Percentiles rank a stretch among this genome's conserved stretches.
These are phyloP conservation scores for Bolboschoenoplectus hybrid DNA, from an alignment of 202 grass and related monocot genomes.

Conservation along the genomic window DNA sequence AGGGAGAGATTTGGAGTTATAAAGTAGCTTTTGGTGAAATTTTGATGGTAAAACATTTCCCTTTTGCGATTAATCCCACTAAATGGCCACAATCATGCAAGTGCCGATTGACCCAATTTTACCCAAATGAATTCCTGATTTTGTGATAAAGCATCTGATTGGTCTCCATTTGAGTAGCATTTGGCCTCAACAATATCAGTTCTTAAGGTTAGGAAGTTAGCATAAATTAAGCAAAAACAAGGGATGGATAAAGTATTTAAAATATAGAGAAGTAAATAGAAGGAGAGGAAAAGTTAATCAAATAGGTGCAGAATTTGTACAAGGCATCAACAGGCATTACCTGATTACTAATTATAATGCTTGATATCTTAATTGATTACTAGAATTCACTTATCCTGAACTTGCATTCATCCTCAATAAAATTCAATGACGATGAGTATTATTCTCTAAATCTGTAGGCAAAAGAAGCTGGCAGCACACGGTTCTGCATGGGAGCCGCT, in stretches of 20 bases:
- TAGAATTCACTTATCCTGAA: constrained; percentile 1
- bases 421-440: constrained; percentile 9
- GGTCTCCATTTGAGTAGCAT: not conserved
- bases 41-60: not conserved
- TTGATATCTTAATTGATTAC: not conserved
- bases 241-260: not conserved
- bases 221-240: not conserved
- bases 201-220: constrained; percentile 3
- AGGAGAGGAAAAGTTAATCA: not conserved
- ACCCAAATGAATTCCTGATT: not conserved
- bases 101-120: not conserved
- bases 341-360: not conserved
- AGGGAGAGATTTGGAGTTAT: not conserved
- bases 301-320: not conserved
- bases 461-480: constrained; percentile 93
- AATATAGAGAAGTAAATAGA: not conserved
- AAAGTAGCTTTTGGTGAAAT: too few relatives aligned
- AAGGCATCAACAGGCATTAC: not conserved
- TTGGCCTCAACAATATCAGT: not conserved
- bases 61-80: not conserved
- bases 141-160: not conserved
- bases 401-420: not conserved
- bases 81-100: not conserved
- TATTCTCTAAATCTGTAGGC: constrained; percentile 49
- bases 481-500: constrained; percentile 98